Conservation (phyloP, 345 rosid genomes). For the Eucalyptus coolabah region DNA sequence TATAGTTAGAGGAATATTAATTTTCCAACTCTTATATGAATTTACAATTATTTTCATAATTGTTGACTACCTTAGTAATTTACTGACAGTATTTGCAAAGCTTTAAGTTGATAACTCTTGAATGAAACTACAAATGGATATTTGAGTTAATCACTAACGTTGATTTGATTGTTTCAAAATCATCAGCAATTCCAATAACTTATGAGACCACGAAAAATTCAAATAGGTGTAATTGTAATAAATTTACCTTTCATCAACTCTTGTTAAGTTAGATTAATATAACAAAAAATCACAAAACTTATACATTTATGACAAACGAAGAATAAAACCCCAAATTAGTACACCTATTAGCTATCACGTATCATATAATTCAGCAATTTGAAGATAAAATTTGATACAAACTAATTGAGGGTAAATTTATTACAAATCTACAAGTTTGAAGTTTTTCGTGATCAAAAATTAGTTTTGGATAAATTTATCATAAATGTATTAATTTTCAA, state of each 20-base stretch:
- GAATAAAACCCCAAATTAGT: no score
- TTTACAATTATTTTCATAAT: not conserved
- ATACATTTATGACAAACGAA: no score
- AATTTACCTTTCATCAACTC: accelerated
- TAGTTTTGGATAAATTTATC: no score
- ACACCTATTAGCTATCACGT: accelerated
- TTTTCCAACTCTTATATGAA: not conserved
- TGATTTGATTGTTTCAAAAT: not conserved
- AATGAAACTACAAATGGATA: not conserved
- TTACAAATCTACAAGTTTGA: accelerated
- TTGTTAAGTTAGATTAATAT: no score
- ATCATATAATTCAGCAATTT: no score
- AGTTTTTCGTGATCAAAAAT: no score
- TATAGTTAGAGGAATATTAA: not conserved
- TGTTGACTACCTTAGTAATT: not conserved
- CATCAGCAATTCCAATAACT: not conserved
- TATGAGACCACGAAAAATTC: no score
- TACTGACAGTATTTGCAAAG: not conserved
- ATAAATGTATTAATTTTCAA: no score
- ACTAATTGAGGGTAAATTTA: no score
- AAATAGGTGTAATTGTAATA: no score
- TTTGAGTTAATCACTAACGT: not conserved
- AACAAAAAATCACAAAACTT: no score
- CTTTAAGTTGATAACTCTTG: not conserved
- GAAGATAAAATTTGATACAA: no score